Percentiles rank a stretch among this genome's conserved stretches.
These are phyloP conservation scores for Smallanthus sonchifolius DNA, from an alignment of 129 eudicot genomes.

Conservation along the genomic window DNA sequence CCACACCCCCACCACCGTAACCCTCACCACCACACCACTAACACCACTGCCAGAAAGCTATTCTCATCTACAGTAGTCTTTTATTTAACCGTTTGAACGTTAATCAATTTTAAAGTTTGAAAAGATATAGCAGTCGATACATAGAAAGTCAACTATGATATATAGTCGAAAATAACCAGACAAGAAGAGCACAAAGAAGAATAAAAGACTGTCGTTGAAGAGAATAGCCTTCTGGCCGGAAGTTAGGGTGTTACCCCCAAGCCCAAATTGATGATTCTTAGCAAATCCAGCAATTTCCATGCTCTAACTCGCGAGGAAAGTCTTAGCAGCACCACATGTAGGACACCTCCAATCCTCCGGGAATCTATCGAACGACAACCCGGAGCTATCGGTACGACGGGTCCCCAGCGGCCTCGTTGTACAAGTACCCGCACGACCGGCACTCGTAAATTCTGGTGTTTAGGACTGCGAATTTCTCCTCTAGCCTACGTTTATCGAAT, in stretches of 20 bases:
- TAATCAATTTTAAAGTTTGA: no score
- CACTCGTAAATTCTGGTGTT: constrained; percentile 89
- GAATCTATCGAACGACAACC: constrained; percentile 63
- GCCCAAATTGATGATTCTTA: constrained; percentile 88
- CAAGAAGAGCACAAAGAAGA: constrained; percentile 74
- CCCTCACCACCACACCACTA: no score
- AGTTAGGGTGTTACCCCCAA: constrained; percentile 89
- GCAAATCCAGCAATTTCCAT: constrained; percentile 98
- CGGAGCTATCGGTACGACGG: constrained; percentile 86
- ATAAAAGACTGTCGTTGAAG: constrained; percentile 70
- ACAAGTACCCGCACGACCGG: constrained; percentile 82
- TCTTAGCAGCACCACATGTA: constrained; percentile 96
- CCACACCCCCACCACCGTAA: no score
- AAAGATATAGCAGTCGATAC: no score
- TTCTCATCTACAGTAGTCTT: no score
- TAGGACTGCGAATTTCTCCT: constrained; percentile 90
- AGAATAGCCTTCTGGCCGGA: constrained; percentile 84
- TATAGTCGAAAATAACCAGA: constrained; percentile 66
- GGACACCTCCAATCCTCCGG: constrained; percentile 99
- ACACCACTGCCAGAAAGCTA: no score
- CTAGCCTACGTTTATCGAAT: constrained; percentile 60
- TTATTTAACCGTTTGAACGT: no score
- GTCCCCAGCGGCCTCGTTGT: constrained; percentile 73
- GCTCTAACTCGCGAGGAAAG: constrained; percentile 82
- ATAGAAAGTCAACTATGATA: no score